These are phyloP conservation scores for Taphrina sp. DNA, from an alignment of 1,139 yeast genomes.

Conservation along the genomic window DNA sequence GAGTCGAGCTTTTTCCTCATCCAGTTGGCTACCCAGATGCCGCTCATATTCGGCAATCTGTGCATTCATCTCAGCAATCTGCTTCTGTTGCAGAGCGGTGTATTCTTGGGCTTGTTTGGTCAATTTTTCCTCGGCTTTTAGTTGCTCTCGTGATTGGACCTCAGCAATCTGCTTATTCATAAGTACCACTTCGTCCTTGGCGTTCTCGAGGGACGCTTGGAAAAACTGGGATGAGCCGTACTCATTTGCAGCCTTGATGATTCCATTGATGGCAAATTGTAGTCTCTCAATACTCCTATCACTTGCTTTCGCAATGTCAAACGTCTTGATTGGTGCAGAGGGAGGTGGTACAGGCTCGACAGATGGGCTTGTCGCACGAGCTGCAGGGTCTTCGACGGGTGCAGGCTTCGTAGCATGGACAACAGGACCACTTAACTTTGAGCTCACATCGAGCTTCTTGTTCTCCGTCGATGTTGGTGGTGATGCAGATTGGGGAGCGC, in stretches of 20 bases:
- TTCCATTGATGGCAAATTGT: conserved; percentile 24
- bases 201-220: conserved; percentile 20
- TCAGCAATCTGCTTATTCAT: conserved; percentile 41
- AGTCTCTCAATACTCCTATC: conserved; percentile 21
- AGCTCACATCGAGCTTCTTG: neutral
- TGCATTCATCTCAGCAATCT: conserved; percentile 38
- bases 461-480: neutral
- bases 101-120: conserved; percentile 44
- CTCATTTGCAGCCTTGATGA: conserved; percentile 30
- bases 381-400: neutral
- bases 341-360: conserved; percentile 28
- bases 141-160: conserved; percentile 38
- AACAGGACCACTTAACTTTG: neutral
- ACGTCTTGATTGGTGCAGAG: conserved; percentile 20
- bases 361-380: neutral
- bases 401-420: too few relatives aligned
- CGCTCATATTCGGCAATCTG: conserved; percentile 52
- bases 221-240: conserved; percentile 21
- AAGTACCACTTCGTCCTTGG: conserved; percentile 37
- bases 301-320: conserved; percentile 17
- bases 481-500: neutral
- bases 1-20: conserved; percentile 62
- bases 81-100: conserved; percentile 35
- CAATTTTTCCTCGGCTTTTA: conserved; percentile 40
- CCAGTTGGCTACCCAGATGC: conserved; percentile 58